A percentile compares a stretch with the other conserved stretches of the same genome.
These are phyloP conservation scores for Apiospora arundinis DNA, from an alignment of 2,329 filamentous ascomycete species.

Conservation along the genomic window DNA sequence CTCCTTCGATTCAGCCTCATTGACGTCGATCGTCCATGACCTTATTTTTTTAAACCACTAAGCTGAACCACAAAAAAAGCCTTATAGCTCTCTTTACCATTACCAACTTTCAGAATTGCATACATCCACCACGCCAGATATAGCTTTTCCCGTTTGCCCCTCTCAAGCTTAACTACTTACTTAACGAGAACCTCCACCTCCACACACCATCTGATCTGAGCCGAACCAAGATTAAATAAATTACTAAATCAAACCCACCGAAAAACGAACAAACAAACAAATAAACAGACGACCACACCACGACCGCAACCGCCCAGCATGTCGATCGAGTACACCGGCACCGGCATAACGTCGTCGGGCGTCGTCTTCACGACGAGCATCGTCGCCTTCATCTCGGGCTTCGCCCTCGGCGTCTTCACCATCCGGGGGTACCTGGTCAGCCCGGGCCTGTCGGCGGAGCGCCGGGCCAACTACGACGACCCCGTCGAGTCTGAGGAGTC, in stretches of 20 bases:
- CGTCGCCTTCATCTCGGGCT: constrained; percentile 76
- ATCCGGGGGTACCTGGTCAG: constrained; percentile 65
- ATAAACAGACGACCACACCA: background rate
- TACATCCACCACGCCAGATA: too few species aligned
- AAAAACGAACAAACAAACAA: background rate
- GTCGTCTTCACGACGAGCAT: constrained; percentile 77
- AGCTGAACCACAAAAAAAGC: background rate
- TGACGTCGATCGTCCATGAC: constrained; percentile 9
- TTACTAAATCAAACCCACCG: background rate
- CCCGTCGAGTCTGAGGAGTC: constrained; percentile 73
- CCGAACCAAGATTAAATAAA: background rate
- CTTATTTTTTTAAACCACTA: background rate
- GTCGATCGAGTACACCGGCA: constrained; percentile 4
- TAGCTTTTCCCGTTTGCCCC: too few species aligned
- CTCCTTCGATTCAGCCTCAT: constrained; percentile 12
- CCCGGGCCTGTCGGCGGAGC: constrained; percentile 61
- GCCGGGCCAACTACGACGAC: constrained; percentile 61
- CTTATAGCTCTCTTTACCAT: too few species aligned
- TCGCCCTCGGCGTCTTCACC: constrained; percentile 80
- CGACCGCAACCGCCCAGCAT: background rate
- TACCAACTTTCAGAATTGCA: too few species aligned
- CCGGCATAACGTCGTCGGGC: constrained; percentile 49
- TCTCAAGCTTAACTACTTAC: too few species aligned
- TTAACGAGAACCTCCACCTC: background rate
- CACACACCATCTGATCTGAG: background rate